Base-by-base conservation (phyloP, 2,329 filamentous ascomycete species). In the Aspergillus spinulosporus region DNA sequence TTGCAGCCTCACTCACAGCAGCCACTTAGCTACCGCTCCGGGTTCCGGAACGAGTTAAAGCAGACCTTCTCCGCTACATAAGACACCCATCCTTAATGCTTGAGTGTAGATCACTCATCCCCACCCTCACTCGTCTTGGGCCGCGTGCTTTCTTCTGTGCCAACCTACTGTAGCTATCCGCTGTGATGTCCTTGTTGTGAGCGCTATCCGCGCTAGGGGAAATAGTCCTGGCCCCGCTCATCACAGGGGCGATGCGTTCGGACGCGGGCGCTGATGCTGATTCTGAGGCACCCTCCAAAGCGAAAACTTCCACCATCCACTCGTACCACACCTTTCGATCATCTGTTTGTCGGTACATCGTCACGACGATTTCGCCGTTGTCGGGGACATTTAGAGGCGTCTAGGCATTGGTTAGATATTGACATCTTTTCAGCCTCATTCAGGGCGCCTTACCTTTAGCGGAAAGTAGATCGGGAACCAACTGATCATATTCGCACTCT, bases 381-480 rank as follows among this genome's bases (percentile, higher is more conserved):
- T 90, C 88, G 0, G 94, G 93, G 63, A 95, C 85, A 69, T 91
- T 89, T 11, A 99, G 80, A 0, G 94, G 93, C 65, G 85, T 86
- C 92, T 96, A 63, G n/a, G 43, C 29, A 32, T 8, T 9, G 12
- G 46, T 39, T 28, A 54, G 52, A 6, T 40, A 14, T 40, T 31
- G 7, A 14, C 2, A 3, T 4, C 11, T 37, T 45, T 9, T 39
- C 44, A 14, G 14, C 8, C 8, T 12, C 26, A 34, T 47, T 15
- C 15, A 29, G 8, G 21, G 26, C 32, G 28, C 29, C 83, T 68
- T 79, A 92, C 92, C 85, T 94, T 96, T 11, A 99, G 77, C 0
- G 95, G 94, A 70, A 99, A 99, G 77, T 93, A 97, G 31, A 99
- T 97, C 1, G 94, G 94, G 72, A 99, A 99, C 94, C 94, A 99